phyloP scores from a whole-genome alignment of 164 flowering plant species.

The Brasenia schreberi region DNA sequence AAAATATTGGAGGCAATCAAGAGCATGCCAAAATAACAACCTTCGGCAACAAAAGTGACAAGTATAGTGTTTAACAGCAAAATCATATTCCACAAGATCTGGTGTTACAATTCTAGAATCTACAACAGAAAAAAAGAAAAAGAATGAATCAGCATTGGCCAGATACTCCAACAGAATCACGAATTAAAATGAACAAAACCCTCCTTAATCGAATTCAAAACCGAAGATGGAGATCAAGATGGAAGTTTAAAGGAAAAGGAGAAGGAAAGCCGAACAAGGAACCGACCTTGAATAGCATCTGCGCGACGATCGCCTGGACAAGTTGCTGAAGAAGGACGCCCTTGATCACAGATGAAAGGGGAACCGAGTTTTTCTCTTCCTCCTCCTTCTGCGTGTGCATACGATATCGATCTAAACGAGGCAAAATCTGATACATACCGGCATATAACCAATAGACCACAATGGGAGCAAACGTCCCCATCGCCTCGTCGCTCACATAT shows the following conservation, averaged over 20 bases:
- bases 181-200: neutral
- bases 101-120: neutral
- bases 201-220: neutral
- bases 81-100: neutral
- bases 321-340: constrained; percentile 78
- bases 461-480: constrained; percentile 81
- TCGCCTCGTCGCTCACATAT: constrained; percentile 61
- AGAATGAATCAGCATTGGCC: neutral
- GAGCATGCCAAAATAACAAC: neutral
- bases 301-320: constrained; percentile 66
- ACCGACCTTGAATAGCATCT: constrained; percentile 43
- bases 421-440: constrained; percentile 66
- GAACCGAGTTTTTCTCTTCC: constrained; percentile 54
- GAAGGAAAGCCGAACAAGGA: neutral
- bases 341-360: constrained; percentile 39
- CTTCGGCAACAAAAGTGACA: neutral
- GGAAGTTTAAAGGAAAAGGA: neutral
- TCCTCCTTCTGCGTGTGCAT: constrained; percentile 67
- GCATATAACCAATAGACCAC: constrained; percentile 75
- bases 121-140: neutral
- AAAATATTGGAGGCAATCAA: neutral
- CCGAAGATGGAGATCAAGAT: neutral
- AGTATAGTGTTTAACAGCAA: neutral
- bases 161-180: neutral
- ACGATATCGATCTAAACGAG: constrained; percentile 49